These are phyloP conservation scores for Rubus idaeus DNA, from an alignment of 306 rosid species.

Conservation along the genomic window DNA sequence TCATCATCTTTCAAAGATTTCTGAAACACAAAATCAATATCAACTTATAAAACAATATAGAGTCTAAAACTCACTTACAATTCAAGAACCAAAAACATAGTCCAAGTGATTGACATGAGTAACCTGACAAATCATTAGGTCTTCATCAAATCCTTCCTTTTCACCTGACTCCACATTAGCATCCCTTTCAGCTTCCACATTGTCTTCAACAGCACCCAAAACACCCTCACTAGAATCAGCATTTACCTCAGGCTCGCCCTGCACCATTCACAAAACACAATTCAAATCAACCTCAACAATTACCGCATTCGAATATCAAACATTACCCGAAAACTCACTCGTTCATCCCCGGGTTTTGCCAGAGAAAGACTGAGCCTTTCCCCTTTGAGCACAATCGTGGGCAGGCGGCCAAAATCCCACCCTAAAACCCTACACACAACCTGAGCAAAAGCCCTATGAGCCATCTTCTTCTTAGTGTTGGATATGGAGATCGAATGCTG, in stretches of 20 bases:
- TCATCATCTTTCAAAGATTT: neutral
- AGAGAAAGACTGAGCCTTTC: constrained; percentile 41
- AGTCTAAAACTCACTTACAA: neutral
- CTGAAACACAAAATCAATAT: neutral
- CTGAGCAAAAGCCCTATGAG: constrained; percentile 62
- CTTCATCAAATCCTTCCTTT: constrained; percentile 7
- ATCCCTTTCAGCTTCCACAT: neutral
- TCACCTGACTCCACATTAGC: constrained; percentile 2
- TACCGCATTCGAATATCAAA: neutral
- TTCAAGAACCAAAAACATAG: neutral
- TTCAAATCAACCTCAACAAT: neutral
- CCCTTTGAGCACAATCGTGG: constrained; percentile 50
- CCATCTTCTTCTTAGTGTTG: constrained; percentile 44
- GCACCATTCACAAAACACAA: constrained; percentile 12
- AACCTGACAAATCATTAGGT: constrained; percentile 18
- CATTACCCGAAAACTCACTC: constrained; percentile 22
- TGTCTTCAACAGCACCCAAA: neutral
- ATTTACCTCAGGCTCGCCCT: constrained; percentile 15
- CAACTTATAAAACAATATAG: neutral
- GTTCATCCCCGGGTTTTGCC: constrained; percentile 17
- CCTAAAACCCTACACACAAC: constrained; percentile 63
- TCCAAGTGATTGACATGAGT: neutral
- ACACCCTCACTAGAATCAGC: constrained; percentile 4
- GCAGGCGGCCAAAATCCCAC: constrained; percentile 59
- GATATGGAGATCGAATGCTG: constrained; percentile 52